Evolutionary conservation across 495 filamentous ascomycete genomes (phyloP).

Genomic region (Hypoxylon fragiforme): DNA sequence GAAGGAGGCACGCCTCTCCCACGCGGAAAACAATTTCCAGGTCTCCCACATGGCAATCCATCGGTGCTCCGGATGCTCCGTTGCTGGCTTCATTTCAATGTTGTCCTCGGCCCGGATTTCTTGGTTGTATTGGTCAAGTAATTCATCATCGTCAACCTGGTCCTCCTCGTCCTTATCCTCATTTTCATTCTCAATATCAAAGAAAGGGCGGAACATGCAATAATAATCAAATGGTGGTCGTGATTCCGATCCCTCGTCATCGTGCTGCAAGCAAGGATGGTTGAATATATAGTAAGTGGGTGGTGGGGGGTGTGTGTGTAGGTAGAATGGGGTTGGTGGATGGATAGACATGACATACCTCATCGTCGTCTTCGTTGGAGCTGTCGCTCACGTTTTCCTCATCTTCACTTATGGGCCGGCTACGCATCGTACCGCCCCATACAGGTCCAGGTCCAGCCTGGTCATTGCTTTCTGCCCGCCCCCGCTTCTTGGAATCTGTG

Average conservation of each 20-base stretch:
- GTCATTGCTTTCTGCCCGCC: constrained; percentile 1
- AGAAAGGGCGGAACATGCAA: constrained; percentile 29
- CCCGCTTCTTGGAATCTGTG: constrained; percentile 4
- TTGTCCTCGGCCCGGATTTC: constrained; percentile 15
- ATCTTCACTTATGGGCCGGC: constrained; percentile 1
- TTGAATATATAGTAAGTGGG: background rate
- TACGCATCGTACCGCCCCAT: background rate
- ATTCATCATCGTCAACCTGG: constrained; percentile 18
- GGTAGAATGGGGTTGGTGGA: background rate
- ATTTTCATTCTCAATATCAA: constrained; percentile 29
- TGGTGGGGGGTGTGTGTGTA: too few species aligned
- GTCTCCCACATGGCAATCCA: constrained; percentile 31
- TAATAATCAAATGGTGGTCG: constrained; percentile 18
- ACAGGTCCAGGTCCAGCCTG: constrained; percentile 9
- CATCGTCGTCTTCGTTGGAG: constrained; percentile 13
- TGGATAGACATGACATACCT: constrained; percentile 17
- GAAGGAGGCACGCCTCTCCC: constrained; percentile 24
- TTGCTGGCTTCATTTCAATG: constrained; percentile 27
- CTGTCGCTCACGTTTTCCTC: constrained; percentile 8
- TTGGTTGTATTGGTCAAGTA: constrained; percentile 18
- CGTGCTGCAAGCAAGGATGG: constrained; percentile 3
- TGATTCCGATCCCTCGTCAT: constrained; percentile 6
- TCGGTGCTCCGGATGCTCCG: constrained; percentile 20
- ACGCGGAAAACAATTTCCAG: constrained; percentile 24
- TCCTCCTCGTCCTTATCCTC: constrained; percentile 18